phyloP scores from a whole-genome alignment of 768 basidiomycete genomes.

The Pleurotus tuber-regium region DNA sequence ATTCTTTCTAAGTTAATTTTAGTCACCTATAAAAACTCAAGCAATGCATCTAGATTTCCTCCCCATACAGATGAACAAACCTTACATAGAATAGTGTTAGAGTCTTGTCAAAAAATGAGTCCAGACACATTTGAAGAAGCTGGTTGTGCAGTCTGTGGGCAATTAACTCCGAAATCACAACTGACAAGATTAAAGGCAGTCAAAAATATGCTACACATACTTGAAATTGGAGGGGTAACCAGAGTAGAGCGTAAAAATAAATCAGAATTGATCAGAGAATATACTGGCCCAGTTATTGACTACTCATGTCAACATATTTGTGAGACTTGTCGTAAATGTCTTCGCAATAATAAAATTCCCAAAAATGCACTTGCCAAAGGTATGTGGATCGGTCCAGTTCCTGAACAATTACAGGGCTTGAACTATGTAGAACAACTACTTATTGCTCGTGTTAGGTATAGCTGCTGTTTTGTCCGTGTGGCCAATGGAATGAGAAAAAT shows the following conservation, averaged over 20 bases:
- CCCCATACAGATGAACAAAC: not conserved
- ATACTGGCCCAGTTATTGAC: slow-evolving; percentile 1
- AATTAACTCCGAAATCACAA: not conserved
- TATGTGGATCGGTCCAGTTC: slow-evolving; percentile 29
- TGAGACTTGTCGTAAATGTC: slow-evolving; percentile 5
- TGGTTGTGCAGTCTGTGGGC: slow-evolving; percentile 6
- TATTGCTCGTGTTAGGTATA: slow-evolving; percentile 17
- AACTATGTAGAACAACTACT: slow-evolving; percentile 22
- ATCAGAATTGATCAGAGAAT: not conserved
- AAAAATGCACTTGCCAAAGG: slow-evolving; percentile 25
- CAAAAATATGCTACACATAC: not conserved
- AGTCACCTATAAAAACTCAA: not conserved
- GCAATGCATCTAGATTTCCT: not conserved
- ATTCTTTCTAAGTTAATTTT: not conserved
- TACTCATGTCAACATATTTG: not conserved
- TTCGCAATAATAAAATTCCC: slow-evolving; percentile 13
- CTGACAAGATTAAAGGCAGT: not conserved
- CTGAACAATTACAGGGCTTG: slow-evolving; percentile 18
- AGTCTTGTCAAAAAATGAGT: not conserved
- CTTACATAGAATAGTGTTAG: slow-evolving; percentile 1
- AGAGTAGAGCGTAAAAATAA: not conserved
- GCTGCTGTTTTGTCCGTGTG: slow-evolving; percentile 20
- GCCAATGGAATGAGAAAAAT: slow-evolving; percentile 14
- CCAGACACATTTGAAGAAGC: slow-evolving; percentile 1
- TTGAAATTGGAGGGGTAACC: not conserved